phyloP scores from a whole-genome alignment of 805 yeast species.

The Sungouiella blattae region DNA sequence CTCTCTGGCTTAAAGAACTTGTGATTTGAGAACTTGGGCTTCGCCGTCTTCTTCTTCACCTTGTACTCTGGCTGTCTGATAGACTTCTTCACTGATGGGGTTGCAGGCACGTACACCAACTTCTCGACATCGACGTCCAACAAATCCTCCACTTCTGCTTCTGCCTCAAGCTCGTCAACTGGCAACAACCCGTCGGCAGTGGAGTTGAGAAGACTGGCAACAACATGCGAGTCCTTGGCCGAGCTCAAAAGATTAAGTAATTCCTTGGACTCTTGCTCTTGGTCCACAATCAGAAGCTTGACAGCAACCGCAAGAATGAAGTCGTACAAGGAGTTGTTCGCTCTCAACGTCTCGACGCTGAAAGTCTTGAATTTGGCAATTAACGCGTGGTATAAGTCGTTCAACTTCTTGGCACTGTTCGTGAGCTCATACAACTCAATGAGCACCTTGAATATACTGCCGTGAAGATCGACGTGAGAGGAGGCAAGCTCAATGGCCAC shows the following conservation, averaged over 20 bases:
- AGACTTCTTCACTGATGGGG: slow-evolving; percentile 2
- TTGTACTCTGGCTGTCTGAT: slow-evolving; percentile 9
- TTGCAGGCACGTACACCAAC: slow-evolving; percentile 16
- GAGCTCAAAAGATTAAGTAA: slow-evolving; percentile 21
- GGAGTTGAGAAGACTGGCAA: slow-evolving; percentile 19
- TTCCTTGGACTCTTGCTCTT: slow-evolving; percentile 11
- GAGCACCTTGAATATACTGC: slow-evolving; percentile 8
- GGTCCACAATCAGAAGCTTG: slow-evolving; percentile 20
- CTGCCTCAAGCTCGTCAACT: slow-evolving; percentile 17
- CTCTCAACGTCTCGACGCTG: slow-evolving; percentile 5
- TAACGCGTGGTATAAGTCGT: slow-evolving; percentile 2
- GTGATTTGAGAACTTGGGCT: slow-evolving; percentile 13
- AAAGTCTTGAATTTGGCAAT: slow-evolving; percentile 4
- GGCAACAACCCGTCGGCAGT: slow-evolving; percentile 17
- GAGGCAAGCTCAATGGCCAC: slow-evolving; percentile 6
- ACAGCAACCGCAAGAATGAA: slow-evolving; percentile 30
- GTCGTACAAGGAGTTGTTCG: slow-evolving; percentile 19
- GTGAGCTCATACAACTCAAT: slow-evolving; percentile 9
- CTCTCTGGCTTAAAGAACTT: slow-evolving; percentile 12
- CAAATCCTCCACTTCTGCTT: slow-evolving; percentile 26
- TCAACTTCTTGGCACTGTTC: slow-evolving; percentile 3
- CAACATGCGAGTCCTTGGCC: slow-evolving; percentile 23
- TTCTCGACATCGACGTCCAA: slow-evolving; percentile 26
- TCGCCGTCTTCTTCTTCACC: slow-evolving; percentile 22
- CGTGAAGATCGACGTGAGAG: slow-evolving; percentile 3